Evolutionary conservation across 768 basidiomycete species (phyloP).

Genomic region (Tulasnella sp.): DNA sequence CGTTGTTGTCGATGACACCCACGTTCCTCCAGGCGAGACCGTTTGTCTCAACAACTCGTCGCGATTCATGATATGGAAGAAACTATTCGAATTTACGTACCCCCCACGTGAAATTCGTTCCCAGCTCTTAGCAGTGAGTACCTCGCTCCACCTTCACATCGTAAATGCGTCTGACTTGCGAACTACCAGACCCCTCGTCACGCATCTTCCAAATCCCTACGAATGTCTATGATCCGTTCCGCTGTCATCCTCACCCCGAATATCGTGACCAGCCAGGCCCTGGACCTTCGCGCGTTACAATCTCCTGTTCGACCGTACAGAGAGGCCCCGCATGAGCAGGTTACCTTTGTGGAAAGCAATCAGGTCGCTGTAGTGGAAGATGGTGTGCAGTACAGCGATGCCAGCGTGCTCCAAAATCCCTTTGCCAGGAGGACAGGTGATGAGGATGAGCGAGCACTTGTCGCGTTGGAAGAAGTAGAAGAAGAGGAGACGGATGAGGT

Average conservation of each 20-base stretch:
- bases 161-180: constrained; percentile 17
- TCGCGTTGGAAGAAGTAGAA: constrained; percentile 14
- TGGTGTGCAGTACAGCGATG: neutral
- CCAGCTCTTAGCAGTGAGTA: constrained; percentile 25
- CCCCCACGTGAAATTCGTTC: constrained; percentile 61
- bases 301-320: constrained; percentile 31
- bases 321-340: constrained; percentile 3
- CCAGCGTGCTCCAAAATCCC: neutral
- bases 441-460: constrained; percentile 1
- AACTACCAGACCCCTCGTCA: constrained; percentile 27
- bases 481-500: neutral
- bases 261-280: neutral
- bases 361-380: constrained; percentile 14
- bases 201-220: constrained; percentile 36
- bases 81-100: constrained; percentile 61
- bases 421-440: neutral
- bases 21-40: constrained; percentile 24
- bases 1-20: constrained; percentile 45
- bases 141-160: neutral
- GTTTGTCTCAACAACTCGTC: constrained; percentile 58
- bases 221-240: constrained; percentile 65
- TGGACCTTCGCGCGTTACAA: constrained; percentile 43
- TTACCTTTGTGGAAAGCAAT: constrained; percentile 12
- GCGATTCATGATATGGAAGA: constrained; percentile 54
- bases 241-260: constrained; percentile 69